Percentiles rank a stretch among this genome's conserved stretches.
These are phyloP conservation scores for Arthrobotrys musiformis DNA, from an alignment of 2,329 filamentous ascomycete species.

Conservation along the genomic window DNA sequence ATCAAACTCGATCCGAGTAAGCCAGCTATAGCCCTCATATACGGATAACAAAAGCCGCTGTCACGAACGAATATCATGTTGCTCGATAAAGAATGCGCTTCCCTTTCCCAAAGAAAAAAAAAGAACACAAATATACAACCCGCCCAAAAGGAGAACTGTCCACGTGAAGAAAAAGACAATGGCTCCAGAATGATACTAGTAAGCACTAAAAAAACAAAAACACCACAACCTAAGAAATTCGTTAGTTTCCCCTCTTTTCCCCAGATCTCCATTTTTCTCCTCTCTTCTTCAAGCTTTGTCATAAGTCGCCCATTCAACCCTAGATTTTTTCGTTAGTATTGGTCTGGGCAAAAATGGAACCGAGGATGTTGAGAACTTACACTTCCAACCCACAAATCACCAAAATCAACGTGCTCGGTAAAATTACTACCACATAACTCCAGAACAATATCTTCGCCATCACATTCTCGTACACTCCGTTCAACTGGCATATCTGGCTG, in stretches of 20 bases:
- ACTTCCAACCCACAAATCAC: slow-evolving; percentile 93
- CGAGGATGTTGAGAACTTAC: slow-evolving; percentile 27
- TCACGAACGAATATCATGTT: neutral
- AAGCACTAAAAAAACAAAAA: slow-evolving; percentile 11
- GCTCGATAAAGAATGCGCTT: slow-evolving; percentile 14
- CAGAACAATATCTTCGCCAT: slow-evolving; percentile 95
- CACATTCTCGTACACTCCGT: slow-evolving; percentile 91
- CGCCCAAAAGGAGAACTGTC: slow-evolving; percentile 11
- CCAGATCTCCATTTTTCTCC: neutral
- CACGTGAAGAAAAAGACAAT: neutral
- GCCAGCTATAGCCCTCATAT: neutral
- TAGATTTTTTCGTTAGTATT: slow-evolving; percentile 16
- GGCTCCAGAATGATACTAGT: slow-evolving; percentile 19
- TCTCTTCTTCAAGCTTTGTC: slow-evolving; percentile 2
- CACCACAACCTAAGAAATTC: slow-evolving; percentile 17
- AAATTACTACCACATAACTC: slow-evolving; percentile 84
- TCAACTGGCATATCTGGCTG: slow-evolving; percentile 98
- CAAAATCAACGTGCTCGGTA: slow-evolving; percentile 88
- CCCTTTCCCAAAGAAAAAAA: neutral
- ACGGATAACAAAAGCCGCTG: neutral
- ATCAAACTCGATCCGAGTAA: neutral
- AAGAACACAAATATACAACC: neutral
- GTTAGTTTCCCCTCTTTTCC: slow-evolving; percentile 11
- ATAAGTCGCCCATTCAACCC: slow-evolving; percentile 29
- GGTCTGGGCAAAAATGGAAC: neutral